A percentile compares a stretch with the other conserved stretches of the same genome.
These are phyloP conservation scores for Mrakia gelida DNA, from an alignment of 768 basidiomycete genomes.

Conservation along the genomic window DNA sequence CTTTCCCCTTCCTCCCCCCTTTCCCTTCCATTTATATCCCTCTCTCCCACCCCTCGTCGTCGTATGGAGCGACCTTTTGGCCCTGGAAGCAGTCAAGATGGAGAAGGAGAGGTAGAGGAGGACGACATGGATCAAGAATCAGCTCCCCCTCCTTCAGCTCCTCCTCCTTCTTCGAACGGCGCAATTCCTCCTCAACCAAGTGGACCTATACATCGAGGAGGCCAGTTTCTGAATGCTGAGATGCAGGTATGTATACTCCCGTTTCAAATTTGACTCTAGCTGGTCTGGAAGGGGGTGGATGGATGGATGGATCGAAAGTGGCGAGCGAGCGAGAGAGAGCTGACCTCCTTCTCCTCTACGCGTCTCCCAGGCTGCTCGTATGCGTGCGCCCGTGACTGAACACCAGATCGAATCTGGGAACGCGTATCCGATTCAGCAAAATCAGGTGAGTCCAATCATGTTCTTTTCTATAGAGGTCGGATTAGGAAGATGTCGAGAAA, in stretches of 20 bases:
- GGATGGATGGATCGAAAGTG: neutral
- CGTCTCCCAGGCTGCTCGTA: neutral
- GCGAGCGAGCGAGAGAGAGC: too few species aligned
- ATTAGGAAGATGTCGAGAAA: too few species aligned
- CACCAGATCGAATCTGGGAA: neutral
- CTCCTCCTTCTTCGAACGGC: neutral
- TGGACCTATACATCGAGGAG: neutral
- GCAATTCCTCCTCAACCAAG: neutral
- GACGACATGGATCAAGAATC: neutral
- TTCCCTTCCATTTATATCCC: neutral
- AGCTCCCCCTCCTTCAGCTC: neutral
- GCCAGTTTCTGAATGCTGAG: neutral
- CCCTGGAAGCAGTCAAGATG: constrained; percentile 2
- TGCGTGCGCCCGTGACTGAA: neutral
- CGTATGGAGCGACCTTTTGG: neutral
- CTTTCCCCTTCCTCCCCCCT: neutral
- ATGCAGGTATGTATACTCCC: neutral
- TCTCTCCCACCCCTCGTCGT: neutral
- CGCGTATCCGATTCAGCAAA: too few species aligned
- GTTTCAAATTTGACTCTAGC: neutral
- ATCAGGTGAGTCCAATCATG: neutral
- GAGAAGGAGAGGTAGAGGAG: neutral
- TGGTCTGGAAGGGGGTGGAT: neutral
- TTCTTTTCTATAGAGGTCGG: neutral
- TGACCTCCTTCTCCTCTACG: neutral